Evolutionary conservation across 2,329 filamentous ascomycete genomes (phyloP), one percentile per base, ranked within the genome.

Genomic region (Fusarium sp.): DNA sequence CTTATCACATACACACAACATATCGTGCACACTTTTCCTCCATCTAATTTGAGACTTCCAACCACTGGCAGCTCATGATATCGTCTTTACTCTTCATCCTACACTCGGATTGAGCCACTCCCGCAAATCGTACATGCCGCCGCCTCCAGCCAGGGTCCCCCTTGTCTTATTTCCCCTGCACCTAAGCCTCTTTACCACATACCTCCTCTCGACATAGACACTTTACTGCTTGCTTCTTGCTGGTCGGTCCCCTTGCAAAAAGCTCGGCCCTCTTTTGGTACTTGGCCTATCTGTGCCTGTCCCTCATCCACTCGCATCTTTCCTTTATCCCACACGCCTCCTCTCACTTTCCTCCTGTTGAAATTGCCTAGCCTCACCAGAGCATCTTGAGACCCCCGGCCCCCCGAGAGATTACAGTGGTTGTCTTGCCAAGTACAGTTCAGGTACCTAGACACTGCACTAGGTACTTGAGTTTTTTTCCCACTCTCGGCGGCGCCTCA

Each of bases 61-160:
- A 68, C 67, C 67, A 70, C 56, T 70, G 41, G 57, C 35, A 70
- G 52, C 56, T 55, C 66, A 59, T 67, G 62, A 70, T 63, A 70
- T 63, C 44, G 50, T 66, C 39, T 32, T 49, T 39, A 48, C 49
- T 40, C 45, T 55, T 56, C 41, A 56, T 49, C 54, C 37, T 46
- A 45, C 44, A 35, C 35, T 70, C 46, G 55, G 63, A 61, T 52
- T 70, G 67, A 70, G 67, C 67, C 67, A 70, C 67, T 70, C 67
- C 67, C 67, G 67, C 59, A 70, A 62, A 68, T 65, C 67, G 67
- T 49, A 70, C 67, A 70, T 67, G 52, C 54, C 62, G 57, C 62
- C 35, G 41, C 45, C 50, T 61, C 45, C 59, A 51, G 51, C 67
- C 49, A 30, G 62, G 54, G 50, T 17, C 54, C 37, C 63, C 67